Conservation (phyloP, 2,329 filamentous ascomycete species). For the Thelonectria olida region DNA sequence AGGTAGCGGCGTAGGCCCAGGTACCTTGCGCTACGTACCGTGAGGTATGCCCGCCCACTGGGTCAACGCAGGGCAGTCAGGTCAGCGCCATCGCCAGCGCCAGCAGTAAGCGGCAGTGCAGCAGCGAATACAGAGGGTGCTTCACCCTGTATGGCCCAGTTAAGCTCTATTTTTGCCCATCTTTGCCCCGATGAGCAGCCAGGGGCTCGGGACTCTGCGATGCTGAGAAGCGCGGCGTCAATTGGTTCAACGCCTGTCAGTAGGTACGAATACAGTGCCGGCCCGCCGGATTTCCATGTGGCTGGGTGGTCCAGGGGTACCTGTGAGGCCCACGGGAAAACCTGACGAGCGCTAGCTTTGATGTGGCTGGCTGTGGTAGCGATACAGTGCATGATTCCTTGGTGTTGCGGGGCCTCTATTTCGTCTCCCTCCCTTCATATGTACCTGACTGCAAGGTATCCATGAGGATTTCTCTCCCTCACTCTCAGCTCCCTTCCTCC, state of each 20-base stretch:
- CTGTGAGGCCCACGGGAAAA: constrained; percentile 28
- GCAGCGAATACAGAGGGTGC: background rate
- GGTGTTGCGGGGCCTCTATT: background rate
- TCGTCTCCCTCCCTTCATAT: constrained; percentile 7
- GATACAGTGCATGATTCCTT: constrained; percentile 27
- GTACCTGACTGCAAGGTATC: background rate
- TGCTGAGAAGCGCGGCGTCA: constrained; percentile 23
- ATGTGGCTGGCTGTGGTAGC: constrained; percentile 35
- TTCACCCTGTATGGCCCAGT: no score
- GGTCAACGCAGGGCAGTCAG: no score
- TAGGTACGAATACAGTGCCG: constrained; percentile 36
- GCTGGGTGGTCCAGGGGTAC: constrained; percentile 29
- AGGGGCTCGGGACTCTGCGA: background rate
- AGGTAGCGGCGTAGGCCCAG: background rate
- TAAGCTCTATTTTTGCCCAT: background rate
- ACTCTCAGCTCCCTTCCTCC: background rate
- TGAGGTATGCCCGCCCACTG: background rate
- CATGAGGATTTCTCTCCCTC: background rate
- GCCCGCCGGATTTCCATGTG: constrained; percentile 30
- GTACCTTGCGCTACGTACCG: background rate
- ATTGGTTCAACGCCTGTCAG: constrained; percentile 35
- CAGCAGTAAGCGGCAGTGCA: background rate
- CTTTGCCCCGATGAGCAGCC: constrained; percentile 7
- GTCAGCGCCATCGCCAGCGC: no score
- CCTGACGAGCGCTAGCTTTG: constrained; percentile 26